These are phyloP conservation scores for Bretschneidera sinensis DNA, from an alignment of 345 rosid species.

Conservation along the genomic window DNA sequence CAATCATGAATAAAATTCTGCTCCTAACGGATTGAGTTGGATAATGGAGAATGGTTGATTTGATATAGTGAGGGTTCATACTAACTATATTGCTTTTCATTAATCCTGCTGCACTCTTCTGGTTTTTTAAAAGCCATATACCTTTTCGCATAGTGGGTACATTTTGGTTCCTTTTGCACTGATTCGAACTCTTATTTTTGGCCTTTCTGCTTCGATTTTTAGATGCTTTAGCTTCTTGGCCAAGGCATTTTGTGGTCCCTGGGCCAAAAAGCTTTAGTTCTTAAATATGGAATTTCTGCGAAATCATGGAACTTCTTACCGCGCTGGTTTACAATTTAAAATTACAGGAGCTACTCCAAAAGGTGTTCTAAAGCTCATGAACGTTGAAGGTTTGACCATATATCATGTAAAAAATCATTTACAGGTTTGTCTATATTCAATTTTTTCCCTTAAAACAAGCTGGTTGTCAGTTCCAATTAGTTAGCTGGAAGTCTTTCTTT, in stretches of 20 bases:
- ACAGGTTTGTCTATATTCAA: constrained; percentile 47
- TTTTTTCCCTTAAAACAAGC: not conserved
- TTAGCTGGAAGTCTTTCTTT: not conserved
- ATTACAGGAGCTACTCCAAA: constrained; percentile 90
- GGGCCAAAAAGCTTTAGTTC: constrained; percentile 12
- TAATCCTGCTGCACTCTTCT: not conserved
- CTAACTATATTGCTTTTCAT: not conserved
- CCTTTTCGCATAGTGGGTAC: constrained; percentile 10
- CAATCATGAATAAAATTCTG: no score
- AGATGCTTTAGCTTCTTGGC: constrained; percentile 17
- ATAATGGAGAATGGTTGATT: not conserved
- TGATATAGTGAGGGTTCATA: not conserved
- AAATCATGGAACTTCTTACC: not conserved
- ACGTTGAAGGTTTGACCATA: constrained; percentile 72
- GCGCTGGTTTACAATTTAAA: constrained; percentile 17
- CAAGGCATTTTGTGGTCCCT: constrained; percentile 11
- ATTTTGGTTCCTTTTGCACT: constrained; percentile 17
- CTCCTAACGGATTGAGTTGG: not conserved
- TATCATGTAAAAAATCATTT: constrained; percentile 98
- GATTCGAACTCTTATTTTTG: constrained; percentile 27
- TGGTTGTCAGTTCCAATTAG: not conserved
- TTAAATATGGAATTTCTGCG: constrained; percentile 4
- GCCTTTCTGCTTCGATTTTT: constrained; percentile 21
- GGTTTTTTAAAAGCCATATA: constrained; percentile 21
- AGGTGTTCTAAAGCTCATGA: constrained; percentile 80